Base-by-base conservation (phyloP, 805 yeast genomes). In the Kodamaea sagamina region DNA sequence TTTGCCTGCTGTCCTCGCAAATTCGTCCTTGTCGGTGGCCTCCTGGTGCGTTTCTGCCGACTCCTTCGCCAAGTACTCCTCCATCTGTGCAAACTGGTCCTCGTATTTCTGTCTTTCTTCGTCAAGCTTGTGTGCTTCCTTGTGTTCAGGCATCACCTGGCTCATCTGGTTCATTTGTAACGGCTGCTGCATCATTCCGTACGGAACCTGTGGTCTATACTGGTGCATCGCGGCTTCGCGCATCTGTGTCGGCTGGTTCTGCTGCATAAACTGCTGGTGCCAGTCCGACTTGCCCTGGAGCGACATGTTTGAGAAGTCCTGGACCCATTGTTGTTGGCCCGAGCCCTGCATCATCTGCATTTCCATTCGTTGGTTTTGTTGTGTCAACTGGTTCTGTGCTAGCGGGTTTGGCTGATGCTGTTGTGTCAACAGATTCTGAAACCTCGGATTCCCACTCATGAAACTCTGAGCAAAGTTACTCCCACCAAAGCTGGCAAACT, bases 1-100 rank as follows among this genome's bases (percentile, higher is more conserved):
- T 42, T 62, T 56, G 28, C 59, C 47, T 4, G 76, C 76, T 0
- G 72, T 63, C 35, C 58, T 53, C 8, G 76, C 75, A 57, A 71
- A 68, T 46, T 58, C 52, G 27, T 65, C 64, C 38, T 67, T 65
- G 9, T 67, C 71, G 1, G 38, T 24, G 7, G 57, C 58, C 32
- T 19, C 37, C 28, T 39, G 25, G 8, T 21, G 24, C 32, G 22
- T 28, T 17, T 46, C 46, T 13, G 19, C 42, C 29, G 41, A 11
- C 41, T 50, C 51, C 32, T 49, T 44, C 63, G 43, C 71, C 21
- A 40, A 32, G 25, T 40, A 32, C 36, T 47, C 51, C 41, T 65
- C 72, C 12, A 69, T 36, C 47, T 57, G 51, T 32, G 61, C 68
- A 47, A 70, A 68, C 35, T 68, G 63, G 22, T 52, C 49, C 15